Evolutionary conservation across 139 green algal species (phyloP), one percentile per base, ranked within the genome.

Genomic region (Mesostigma viride): DNA sequence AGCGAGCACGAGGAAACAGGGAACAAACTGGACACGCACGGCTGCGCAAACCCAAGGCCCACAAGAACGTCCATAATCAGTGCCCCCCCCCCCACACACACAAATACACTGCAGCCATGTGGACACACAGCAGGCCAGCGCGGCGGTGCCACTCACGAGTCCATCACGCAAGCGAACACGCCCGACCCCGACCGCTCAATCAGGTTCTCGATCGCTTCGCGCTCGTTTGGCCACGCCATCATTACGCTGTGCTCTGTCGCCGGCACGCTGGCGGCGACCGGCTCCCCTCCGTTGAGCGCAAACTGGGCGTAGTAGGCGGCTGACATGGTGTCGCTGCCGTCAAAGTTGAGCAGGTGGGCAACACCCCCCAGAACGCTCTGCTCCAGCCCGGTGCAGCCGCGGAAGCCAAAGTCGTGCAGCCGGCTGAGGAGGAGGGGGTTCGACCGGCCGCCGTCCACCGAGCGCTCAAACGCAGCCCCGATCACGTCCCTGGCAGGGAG

Each of bases 211-310:
- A 96, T 84, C 1, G 89, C 89, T 0, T 75, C 80, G 22, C 57
- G 35, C 79, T 95, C 89, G 20, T 75, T 83, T 5, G 76, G 76
- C 89, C 89, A 96, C 3, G 85, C 71, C 20, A 85, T 96, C 89
- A 96, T 96, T 6, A 96, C 89, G 28, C 71, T 85, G 81, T 95
- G 89, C 78, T 95, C 89, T 4, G 86, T 95, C 8, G 89, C 88
- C 5, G 88, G 88, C 30, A 95, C 90, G 78, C 75, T 86, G 27
- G 67, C 67, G 0, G 58, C 87, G 44, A 95, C 85, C 0, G 89
- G 87, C 35, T 76, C 67, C 3, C 89, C 89, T 3, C 73, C 76
- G 58, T 95, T 95, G 20, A 95, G 77, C 36, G 82, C 69, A 74
- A 95, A 94, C 84, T 91, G 86, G 0, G 82, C 86, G 56, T 95